Base-by-base conservation (phyloP, 805 yeast genomes). In the Ogataea nitratoaversa region DNA sequence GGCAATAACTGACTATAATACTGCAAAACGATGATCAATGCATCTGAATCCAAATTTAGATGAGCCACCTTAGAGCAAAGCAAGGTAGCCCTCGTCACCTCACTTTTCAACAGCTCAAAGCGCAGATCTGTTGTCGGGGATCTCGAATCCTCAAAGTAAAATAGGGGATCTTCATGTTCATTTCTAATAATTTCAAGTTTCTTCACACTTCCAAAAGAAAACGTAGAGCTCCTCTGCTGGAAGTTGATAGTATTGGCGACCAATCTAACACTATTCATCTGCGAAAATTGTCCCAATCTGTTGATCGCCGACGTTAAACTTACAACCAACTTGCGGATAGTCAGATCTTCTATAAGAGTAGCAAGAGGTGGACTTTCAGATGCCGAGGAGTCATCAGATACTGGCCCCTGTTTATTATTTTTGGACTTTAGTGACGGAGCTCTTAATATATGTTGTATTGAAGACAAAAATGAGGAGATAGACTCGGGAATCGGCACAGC, bases 121-220 rank as follows among this genome's bases (percentile, higher is more conserved):
- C 81, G 53, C 2, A 80, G 35, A 47, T 80, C 86, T 6, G 74
- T 71, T 30, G 68, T 69, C 1, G 50, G 43, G 13, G 55, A 32
- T 19, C 52, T 46, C 3, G 50, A 38, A n/a, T 56, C 52, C 19
- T 52, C 56, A 41, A 74, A 63, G 23, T 43, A 37, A 20, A 59
- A 37, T 5, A 44, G n/a, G 1, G 43, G 36, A 11, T 57, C 52
- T 19, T 55, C 42, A 9, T 18, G 30, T 11, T 41, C 45, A 16
- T 39, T 27, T 17, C 62, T 41, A 3, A 59, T 14, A 5, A 69
- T 42, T 1, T 50, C 42, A n/a, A 75, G 43, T 0, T 46, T 50
- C 33, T 68, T 63, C 2, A 78, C 43, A 1, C 76, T 74, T 2
- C 86, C 87, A 44, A 68, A 71, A 2, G 68, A 49, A 35, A 74